phyloP scores from a whole-genome alignment of 345 rosid species.

The Salix udensis region DNA sequence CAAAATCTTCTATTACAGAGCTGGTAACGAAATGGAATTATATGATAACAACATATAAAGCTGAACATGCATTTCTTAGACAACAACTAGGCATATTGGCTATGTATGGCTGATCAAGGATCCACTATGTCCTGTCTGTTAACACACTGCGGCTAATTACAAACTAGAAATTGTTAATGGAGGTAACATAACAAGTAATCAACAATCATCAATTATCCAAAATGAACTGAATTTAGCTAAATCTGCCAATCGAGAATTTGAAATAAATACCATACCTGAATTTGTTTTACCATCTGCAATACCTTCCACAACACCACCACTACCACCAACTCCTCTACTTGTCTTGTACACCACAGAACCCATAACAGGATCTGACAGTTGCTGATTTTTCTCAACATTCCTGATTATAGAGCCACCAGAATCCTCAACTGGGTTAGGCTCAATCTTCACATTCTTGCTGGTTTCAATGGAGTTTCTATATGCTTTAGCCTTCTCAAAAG shows the following conservation, averaged over 20 bases:
- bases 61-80: neutral
- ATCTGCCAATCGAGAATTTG: neutral
- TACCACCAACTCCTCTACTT: conserved; percentile 23
- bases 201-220: neutral
- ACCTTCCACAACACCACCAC: conserved; percentile 7
- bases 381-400: conserved; percentile 8
- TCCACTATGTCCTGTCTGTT: too few species aligned
- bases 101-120: too few species aligned
- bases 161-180: too few species aligned
- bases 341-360: conserved; percentile 43
- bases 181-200: too few species aligned
- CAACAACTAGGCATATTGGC: neutral
- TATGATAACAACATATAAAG: too few species aligned
- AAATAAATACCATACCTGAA: conserved; percentile 24
- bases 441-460: neutral
- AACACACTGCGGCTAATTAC: too few species aligned
- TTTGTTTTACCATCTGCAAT: conserved; percentile 18
- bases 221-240: neutral
- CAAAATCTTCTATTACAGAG: too few species aligned
- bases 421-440: conserved; percentile 5
- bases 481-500: conserved; percentile 61
- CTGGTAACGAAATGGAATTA: too few species aligned
- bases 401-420: neutral
- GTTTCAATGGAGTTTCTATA: conserved; percentile 34
- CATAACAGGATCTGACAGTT: conserved; percentile 34